These are phyloP conservation scores for Hypoxylon fragiforme DNA, from an alignment of 495 filamentous ascomycete species.

Conservation along the genomic window DNA sequence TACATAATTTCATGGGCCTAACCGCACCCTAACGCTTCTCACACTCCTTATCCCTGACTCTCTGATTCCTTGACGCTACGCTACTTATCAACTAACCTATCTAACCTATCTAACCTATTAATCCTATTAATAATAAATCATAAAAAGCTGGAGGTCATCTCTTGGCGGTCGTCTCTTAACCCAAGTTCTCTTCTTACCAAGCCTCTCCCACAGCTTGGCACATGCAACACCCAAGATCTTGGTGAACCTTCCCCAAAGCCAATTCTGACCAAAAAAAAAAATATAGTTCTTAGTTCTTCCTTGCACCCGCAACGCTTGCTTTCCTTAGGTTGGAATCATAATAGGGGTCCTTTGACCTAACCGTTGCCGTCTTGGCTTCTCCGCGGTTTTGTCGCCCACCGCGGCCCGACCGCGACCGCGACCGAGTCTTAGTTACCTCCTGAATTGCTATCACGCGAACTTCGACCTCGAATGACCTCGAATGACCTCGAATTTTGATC, in stretches of 20 bases:
- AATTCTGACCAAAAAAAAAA: constrained; percentile 24
- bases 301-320: constrained; percentile 19
- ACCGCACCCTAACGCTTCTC: background rate
- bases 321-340: constrained; percentile 24
- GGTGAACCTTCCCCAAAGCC: constrained; percentile 30
- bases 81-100: background rate
- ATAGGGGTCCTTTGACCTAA: constrained; percentile 19
- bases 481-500: background rate
- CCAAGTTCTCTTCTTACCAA: constrained; percentile 37
- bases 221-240: constrained; percentile 42
- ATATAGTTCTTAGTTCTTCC: constrained; percentile 4
- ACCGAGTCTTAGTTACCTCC: background rate
- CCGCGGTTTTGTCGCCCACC: constrained; percentile 1
- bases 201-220: constrained; percentile 41
- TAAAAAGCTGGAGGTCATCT: constrained; percentile 34
- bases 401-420: constrained; percentile 13
- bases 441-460: background rate
- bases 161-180: constrained; percentile 38
- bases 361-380: constrained; percentile 3
- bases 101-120: background rate
- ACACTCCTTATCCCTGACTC: background rate
- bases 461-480: background rate
- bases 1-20: too few species aligned
- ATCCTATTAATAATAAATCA: constrained; percentile 33
- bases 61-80: background rate